Evolutionary conservation across 257 asterid species (phyloP).

Genomic region (Solanum ahanhuiri): DNA sequence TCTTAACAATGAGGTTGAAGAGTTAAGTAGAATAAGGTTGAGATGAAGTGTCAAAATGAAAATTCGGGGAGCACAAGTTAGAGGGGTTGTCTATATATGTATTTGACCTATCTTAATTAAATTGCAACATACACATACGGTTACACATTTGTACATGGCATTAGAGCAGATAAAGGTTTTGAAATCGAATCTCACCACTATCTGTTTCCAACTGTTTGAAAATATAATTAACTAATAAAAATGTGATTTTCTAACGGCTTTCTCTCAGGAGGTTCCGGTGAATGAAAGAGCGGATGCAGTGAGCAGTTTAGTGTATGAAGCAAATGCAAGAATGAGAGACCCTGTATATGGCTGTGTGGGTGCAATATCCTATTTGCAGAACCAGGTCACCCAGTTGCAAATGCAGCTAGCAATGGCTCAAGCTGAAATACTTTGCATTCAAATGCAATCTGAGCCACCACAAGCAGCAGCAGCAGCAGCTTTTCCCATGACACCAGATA

Average conservation of each 20-base stretch:
- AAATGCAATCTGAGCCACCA: not conserved
- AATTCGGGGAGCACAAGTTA: not conserved
- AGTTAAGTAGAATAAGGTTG: too few species aligned
- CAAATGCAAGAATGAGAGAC: conserved; percentile 10
- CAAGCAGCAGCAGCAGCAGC: not conserved
- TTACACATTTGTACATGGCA: too few species aligned
- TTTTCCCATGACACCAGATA: not conserved
- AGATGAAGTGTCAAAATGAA: not conserved
- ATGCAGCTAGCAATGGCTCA: conserved; percentile 9
- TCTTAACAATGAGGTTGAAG: not conserved
- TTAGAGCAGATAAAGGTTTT: too few species aligned
- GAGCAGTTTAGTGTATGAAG: conserved; percentile 13
- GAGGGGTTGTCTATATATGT: not conserved
- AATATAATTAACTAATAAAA: not conserved
- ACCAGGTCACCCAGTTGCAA: not conserved
- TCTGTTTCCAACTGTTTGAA: not conserved
- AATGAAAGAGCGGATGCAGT: conserved; percentile 11
- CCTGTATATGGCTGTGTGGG: conserved; percentile 14
- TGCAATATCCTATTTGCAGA: conserved; percentile 4
- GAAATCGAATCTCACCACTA: too few species aligned
- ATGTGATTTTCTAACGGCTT: too few species aligned
- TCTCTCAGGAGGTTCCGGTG: conserved; percentile 4
- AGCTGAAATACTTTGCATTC: conserved; percentile 1
- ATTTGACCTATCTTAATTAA: not conserved
- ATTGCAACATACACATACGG: not conserved